Base-by-base conservation (phyloP, 2,329 filamentous ascomycete species). In the Sporothrix variecibatus region DNA sequence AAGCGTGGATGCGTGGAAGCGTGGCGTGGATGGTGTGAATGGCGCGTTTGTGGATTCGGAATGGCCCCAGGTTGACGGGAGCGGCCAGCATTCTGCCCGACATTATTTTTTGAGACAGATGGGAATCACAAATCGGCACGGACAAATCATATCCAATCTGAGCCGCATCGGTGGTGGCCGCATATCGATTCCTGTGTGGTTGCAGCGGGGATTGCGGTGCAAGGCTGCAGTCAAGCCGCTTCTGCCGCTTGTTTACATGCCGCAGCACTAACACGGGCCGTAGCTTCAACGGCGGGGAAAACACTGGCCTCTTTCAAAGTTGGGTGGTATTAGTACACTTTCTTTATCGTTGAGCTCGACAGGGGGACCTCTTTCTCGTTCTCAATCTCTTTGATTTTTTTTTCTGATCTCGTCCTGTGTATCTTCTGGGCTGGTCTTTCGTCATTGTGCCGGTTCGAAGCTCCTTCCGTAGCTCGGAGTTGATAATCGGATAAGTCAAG, bases 221-320 rank as follows among this genome's bases (percentile, higher is more conserved):
- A 17, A 28, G 65, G 65, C 46, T 53, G 67, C 67, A 53, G 46
- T 23, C 67, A 60, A 58, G 68, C 67, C 67, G 67, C 51, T 71
- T 11, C 11, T 15, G 23, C 46, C 67, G 67, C 46, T 26, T 70
- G 67, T 49, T 40, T 23, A 70, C 67, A 70, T 23, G 67, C 67
- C 67, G 67, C 67, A 58, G 38, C 38, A 65, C 62, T 46, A 43
- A 65, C 62, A 65, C 34, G 23, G 53, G 11, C 53, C 49, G 49
- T 23, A 23, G 49, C 49, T 23, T n/a, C 49, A 53, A 53, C 49
- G 53, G 53, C 53, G 26, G 58, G 58, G 28, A 62, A 62, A 62
- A 7, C 15, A 23, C 31, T 23, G 53, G 8, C 53, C 26, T 58
- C 31, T n/a, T 38, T 11, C 38, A 26, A 12, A 4, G 23, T 17